These are phyloP conservation scores for Neurospora tetrasperma DNA, from an alignment of 495 filamentous ascomycete genomes.

Conservation along the genomic window DNA sequence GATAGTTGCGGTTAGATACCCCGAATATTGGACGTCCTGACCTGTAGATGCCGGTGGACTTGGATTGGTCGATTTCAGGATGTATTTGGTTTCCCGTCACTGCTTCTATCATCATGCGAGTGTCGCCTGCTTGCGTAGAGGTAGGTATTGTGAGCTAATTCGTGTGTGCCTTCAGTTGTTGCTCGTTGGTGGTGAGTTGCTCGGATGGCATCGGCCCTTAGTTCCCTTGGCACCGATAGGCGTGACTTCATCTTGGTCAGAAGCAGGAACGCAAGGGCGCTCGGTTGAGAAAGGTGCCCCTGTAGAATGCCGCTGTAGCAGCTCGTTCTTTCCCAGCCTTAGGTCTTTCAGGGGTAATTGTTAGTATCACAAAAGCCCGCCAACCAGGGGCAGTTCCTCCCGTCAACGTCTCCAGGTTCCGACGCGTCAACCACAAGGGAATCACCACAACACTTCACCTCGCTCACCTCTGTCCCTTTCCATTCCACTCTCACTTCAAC, in stretches of 20 bases:
- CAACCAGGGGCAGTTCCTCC: neutral
- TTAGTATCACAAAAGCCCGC: neutral
- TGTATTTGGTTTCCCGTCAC: neutral
- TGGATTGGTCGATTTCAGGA: neutral
- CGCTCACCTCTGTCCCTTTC: neutral
- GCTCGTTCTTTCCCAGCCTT: neutral
- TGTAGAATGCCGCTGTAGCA: neutral
- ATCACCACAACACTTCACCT: neutral
- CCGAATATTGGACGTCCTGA: neutral
- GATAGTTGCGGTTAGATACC: neutral
- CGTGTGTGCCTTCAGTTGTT: neutral
- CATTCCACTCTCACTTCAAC: neutral
- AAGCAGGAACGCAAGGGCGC: neutral
- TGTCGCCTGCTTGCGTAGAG: neutral
- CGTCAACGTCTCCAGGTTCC: neutral
- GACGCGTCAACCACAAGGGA: neutral
- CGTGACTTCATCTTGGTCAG: neutral
- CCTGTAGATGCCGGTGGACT: neutral
- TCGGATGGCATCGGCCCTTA: neutral
- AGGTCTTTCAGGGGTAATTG: neutral
- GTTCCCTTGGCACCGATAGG: neutral
- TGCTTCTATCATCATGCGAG: neutral
- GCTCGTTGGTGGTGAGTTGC: neutral
- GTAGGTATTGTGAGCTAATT: neutral
- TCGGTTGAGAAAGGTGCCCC: neutral